Conservation (phyloP, 2,329 filamentous ascomycete species). For the Ophiostoma australiae region DNA sequence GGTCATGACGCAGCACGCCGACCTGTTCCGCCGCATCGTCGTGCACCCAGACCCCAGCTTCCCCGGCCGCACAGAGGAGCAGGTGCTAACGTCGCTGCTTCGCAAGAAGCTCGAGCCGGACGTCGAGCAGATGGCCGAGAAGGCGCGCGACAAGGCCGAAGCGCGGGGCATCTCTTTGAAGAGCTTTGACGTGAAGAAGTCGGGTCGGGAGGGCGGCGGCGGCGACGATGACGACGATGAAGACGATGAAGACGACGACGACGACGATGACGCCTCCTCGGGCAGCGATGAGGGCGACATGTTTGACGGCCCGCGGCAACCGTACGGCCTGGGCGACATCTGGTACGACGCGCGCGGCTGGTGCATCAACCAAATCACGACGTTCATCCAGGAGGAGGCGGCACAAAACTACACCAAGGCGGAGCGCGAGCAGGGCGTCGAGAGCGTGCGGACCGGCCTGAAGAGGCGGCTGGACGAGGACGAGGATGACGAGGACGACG, state of each 20-base stretch:
- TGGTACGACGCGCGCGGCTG: slow-evolving; percentile 37
- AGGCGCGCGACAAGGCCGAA: slow-evolving; percentile 50
- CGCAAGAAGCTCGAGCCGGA: slow-evolving; percentile 79
- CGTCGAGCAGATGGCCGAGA: slow-evolving; percentile 67
- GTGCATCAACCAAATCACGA: slow-evolving; percentile 33
- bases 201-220: too few species aligned
- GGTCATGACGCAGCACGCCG: slow-evolving; percentile 58
- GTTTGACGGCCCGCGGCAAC: slow-evolving; percentile 36
- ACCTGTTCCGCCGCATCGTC: slow-evolving; percentile 64
- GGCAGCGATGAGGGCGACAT: slow-evolving; percentile 37
- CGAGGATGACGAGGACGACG: slow-evolving; percentile 53
- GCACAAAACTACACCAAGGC: slow-evolving; percentile 66
- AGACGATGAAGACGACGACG: slow-evolving; percentile 28
- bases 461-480: slow-evolving; percentile 50
- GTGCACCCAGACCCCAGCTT: slow-evolving; percentile 73
- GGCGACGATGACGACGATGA: slow-evolving; percentile 32
- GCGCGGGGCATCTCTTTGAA: slow-evolving; percentile 32
- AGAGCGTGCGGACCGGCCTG: slow-evolving; percentile 69
- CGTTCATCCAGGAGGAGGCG: slow-evolving; percentile 45
- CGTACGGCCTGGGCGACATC: slow-evolving; percentile 36
- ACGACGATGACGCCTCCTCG: slow-evolving; percentile 31
- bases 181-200: slow-evolving; percentile 29
- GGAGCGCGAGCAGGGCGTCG: slow-evolving; percentile 61
- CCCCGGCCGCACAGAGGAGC: slow-evolving; percentile 63
- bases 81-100: slow-evolving; percentile 62